A percentile compares a stretch with the other conserved stretches of the same genome.
Conservation (phyloP, 805 yeast genomes). For the Pichia nakasei region DNA sequence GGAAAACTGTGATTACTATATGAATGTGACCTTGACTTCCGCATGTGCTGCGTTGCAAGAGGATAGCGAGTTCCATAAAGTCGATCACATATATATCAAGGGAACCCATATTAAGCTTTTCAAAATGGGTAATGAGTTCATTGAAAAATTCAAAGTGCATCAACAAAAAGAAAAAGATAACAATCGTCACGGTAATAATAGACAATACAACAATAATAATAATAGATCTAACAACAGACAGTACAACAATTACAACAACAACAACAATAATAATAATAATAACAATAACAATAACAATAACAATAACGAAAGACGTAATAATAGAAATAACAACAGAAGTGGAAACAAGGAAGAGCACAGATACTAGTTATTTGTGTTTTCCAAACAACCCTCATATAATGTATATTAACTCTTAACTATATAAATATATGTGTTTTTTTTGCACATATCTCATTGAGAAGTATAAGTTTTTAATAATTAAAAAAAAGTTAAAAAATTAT, state of each 20-base stretch:
- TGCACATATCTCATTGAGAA: background rate
- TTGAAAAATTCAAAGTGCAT: conserved; percentile 68
- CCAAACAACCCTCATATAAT: background rate
- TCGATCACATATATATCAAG: conserved; percentile 71
- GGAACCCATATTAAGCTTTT: conserved; percentile 78
- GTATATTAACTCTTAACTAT: background rate
- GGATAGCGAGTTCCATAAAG: conserved; percentile 53
- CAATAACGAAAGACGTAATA: conserved; percentile 19
- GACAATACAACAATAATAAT: conserved; percentile 15
- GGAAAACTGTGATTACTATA: conserved; percentile 86
- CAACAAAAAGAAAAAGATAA: conserved; percentile 31
- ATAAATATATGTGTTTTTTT: background rate
- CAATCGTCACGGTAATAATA: conserved; percentile 16
- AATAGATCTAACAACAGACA: conserved; percentile 11
- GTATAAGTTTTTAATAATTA: background rate
- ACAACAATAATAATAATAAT: conserved; percentile 23
- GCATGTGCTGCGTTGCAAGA: conserved; percentile 58
- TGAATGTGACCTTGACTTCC: conserved; percentile 80
- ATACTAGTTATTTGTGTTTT: background rate
- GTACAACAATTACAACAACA: conserved; percentile 4
- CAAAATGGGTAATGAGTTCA: conserved; percentile 66
- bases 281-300: conserved; percentile 19
- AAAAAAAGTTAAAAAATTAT: background rate
- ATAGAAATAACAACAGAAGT: background rate
- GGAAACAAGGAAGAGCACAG: background rate